Conservation (phyloP, 2,329 filamentous ascomycete species). For the Aplosporella prunicola region DNA sequence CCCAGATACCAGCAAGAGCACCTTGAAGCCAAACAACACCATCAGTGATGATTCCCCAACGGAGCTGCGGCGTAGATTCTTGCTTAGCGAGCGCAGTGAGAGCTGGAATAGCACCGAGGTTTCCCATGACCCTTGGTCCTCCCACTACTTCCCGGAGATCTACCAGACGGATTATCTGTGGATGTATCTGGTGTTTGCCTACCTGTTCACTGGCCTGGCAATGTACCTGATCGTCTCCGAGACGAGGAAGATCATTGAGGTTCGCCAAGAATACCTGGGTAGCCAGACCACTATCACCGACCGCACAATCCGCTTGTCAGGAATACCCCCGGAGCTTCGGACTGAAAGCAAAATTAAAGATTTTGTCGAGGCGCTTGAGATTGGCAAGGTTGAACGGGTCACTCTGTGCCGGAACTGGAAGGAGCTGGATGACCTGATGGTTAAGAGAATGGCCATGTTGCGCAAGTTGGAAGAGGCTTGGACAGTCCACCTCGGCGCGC, state of each 20-base stretch:
- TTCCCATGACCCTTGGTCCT: not conserved
- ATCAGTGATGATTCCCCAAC: not conserved
- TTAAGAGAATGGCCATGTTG: constrained; percentile 54
- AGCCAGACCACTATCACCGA: constrained; percentile 94
- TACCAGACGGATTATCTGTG: constrained; percentile 58
- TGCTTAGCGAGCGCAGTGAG: no score
- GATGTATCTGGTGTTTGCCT: constrained; percentile 92
- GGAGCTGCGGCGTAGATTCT: constrained; percentile 4
- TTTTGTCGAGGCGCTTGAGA: constrained; percentile 76
- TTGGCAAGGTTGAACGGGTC: constrained; percentile 83
- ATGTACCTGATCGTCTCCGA: constrained; percentile 75
- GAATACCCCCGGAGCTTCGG: constrained; percentile 69
- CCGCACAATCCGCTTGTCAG: constrained; percentile 81
- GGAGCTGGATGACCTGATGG: constrained; percentile 65
- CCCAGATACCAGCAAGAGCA: constrained; percentile 32
- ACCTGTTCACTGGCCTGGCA: constrained; percentile 76
- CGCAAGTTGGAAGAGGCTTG: constrained; percentile 73
- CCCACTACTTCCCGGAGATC: constrained; percentile 3
- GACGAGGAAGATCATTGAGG: constrained; percentile 74
- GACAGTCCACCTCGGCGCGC: constrained; percentile 62
- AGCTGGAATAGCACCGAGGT: not conserved
- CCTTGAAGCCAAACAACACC: constrained; percentile 17
- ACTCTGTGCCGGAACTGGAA: constrained; percentile 82
- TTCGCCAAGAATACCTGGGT: constrained; percentile 84
- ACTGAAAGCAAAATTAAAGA: constrained; percentile 76